Percentiles rank a stretch among this genome's conserved stretches.
These are phyloP conservation scores for Xylaria palmicola DNA, from an alignment of 495 filamentous ascomycete species.

Conservation along the genomic window DNA sequence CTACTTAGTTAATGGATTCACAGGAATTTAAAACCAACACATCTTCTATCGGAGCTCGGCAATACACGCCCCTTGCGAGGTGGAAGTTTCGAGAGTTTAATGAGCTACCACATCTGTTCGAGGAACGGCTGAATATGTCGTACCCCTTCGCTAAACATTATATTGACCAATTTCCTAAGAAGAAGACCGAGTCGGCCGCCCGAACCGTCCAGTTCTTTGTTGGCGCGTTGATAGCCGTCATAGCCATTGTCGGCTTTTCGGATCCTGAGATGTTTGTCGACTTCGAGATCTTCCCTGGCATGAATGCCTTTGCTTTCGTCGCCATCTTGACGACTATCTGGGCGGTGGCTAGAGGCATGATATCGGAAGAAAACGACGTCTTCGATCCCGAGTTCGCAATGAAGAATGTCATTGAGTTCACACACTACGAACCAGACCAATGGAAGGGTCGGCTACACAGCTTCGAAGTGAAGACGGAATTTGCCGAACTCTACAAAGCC, in stretches of 20 bases:
- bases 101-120: conserved; percentile 88
- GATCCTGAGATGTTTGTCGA: conserved; percentile 88
- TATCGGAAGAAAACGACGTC: conserved; percentile 83
- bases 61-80: conserved; percentile 89
- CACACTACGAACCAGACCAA: conserved; percentile 80
- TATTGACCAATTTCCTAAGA: conserved; percentile 93
- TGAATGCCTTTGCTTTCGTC: conserved; percentile 35
- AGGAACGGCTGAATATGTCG: conserved; percentile 88
- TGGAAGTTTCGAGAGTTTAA: conserved; percentile 99
- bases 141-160: conserved; percentile 90
- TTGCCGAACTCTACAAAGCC: conserved; percentile 81
- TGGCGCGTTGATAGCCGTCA: conserved; percentile 79
- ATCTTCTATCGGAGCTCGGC: conserved; percentile 69
- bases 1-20: conserved; percentile 12
- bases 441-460: conserved; percentile 90
- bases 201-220: conserved; percentile 83
- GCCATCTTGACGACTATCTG: conserved; percentile 61
- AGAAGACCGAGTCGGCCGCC: conserved; percentile 80
- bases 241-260: conserved; percentile 74
- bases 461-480: conserved; percentile 79
- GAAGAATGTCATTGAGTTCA: conserved; percentile 83
- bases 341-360: conserved; percentile 72
- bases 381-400: conserved; percentile 91
- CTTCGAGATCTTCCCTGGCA: conserved; percentile 79
- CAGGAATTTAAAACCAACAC: conserved; percentile 93